Evolutionary conservation across 345 rosid genomes (phyloP), one percentile per base, ranked within the genome.

Genomic region (Corchorus olitorius): DNA sequence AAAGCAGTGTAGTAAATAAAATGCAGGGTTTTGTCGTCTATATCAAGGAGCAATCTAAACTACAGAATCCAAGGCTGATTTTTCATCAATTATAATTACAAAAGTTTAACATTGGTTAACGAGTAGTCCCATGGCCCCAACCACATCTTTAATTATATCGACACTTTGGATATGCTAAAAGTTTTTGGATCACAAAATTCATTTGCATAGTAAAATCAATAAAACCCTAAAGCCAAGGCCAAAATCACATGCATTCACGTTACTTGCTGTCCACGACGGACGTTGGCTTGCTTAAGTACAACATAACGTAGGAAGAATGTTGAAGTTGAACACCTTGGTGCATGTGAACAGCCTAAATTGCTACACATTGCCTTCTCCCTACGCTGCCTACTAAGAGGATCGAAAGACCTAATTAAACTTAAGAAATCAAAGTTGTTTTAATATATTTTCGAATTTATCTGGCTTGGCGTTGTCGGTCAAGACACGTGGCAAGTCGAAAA

Each of bases 171-270:
- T 33, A 64, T 55, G 45, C 16, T 4, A 17, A 56, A 74, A 54
- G 27, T 11, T 70, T 53, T 79, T 45, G 78, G 77, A 80, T 85
- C 83, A 35, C 76, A 63, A 78, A 80, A 56, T 10, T 46, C 34
- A 39, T 55, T 62, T 70, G 19, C 66, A 39, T 39, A 1, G 70
- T 34, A 27, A 82, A 72, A 49, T 48, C 11, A 73, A 37, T 17
- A 76, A 70, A 75, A 65, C 79, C 81, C 85, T 74, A 66, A 82
- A 54, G 5, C 61, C 82, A 68, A 76, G 69, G 77, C 52, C 50
- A 15, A 71, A 55, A 59, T 78, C 87, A 86, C 89, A 84, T 84
- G 89, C 84, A 76, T 45, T 65, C 82, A 70, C 77, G 79, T 86
- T 78, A 10, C 76, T 76, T 77, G 27, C 56, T 15, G 50, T 3